These are phyloP conservation scores for Hypsizygus marmoreus DNA, from an alignment of 768 basidiomycete species.

Conservation along the genomic window DNA sequence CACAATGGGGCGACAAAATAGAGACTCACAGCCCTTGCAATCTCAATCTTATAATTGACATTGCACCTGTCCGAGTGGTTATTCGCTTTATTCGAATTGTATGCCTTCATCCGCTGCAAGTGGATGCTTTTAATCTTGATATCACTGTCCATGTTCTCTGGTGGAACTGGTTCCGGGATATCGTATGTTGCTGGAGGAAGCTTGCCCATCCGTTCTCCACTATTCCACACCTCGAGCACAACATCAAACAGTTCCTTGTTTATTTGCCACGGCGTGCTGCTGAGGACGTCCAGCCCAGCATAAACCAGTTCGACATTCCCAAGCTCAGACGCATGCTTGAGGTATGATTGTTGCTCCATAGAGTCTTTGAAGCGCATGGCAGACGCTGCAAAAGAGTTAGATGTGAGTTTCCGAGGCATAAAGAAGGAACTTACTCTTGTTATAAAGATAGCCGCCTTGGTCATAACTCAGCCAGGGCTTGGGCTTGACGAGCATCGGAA, in stretches of 20 bases:
- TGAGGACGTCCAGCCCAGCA: conserved; percentile 87
- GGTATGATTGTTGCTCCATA: conserved; percentile 78
- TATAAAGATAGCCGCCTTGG: conserved; percentile 83
- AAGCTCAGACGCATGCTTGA: conserved; percentile 68
- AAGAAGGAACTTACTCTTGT: conserved; percentile 53
- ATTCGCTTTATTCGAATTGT: conserved; percentile 63
- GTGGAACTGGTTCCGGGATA: conserved; percentile 60
- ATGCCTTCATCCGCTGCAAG: conserved; percentile 54
- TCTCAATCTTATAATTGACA: conserved; percentile 96
- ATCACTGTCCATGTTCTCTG: conserved; percentile 47
- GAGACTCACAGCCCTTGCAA: conserved; percentile 78
- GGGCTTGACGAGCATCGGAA: conserved; percentile 94
- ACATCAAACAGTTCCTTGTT: conserved; percentile 78
- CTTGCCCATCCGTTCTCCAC: conserved; percentile 78
- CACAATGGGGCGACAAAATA: not conserved
- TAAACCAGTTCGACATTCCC: conserved; percentile 85
- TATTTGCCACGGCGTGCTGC: conserved; percentile 88
- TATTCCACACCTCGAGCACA: conserved; percentile 84
- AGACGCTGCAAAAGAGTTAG: conserved; percentile 40
- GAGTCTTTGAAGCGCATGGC: conserved; percentile 96
- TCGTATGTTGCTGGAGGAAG: conserved; percentile 77
- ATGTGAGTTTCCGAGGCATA: conserved; percentile 1
- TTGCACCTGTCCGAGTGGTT: conserved; percentile 92
- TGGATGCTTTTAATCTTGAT: conserved; percentile 56
- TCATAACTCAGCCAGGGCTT: conserved; percentile 81